Base-by-base conservation (phyloP, 2,329 filamentous ascomycete genomes). In the Botrytis squamosa region DNA sequence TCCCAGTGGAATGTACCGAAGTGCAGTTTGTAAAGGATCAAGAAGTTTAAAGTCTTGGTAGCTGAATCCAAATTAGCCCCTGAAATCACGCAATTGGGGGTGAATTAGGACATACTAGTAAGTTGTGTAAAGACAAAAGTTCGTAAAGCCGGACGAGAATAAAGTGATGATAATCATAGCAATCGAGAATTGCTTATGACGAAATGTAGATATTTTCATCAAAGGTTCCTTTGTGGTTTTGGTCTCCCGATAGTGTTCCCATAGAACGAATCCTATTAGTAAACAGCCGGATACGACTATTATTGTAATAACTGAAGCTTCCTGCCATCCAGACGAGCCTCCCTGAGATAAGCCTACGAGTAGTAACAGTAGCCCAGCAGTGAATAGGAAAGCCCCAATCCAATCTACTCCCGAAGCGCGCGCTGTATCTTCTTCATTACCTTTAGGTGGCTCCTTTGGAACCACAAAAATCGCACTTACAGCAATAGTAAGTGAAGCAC, bases 271-370 rank as follows among this genome's bases (percentile, higher is more conserved):
- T 0, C 46, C 36, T 0, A 49, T 63, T 1, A 78, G 63, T 42
- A 87, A 85, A 77, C 92, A 91, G 2, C 84, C 81, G 5, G 81
- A 83, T 5, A 92, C 82, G 22, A 92, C 82, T 8, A 90, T 75
- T 16, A 91, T 25, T 0, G 90, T 86, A 6, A 90, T 81, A 4
- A 88, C 87, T 87, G 89, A 92, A 0, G 90, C 85, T 0, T 86
- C 88, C 12, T 82, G 80, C 91, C 91, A 93, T 8, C 91, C 91
- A 2, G 90, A 88, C 0, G 91, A 88, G 76, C 92, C 92, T 33
- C 91, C 91, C 79, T 93, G 88, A 0, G 91, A 91, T 42, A 93
- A 83, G 0, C 90, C 88, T 74, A 92, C 91, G 52, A 92, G 84
- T 16, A 93, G 84, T 0, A 88, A 85, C 14, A 93, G 82, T 5